phyloP scores from a whole-genome alignment of 495 filamentous ascomycete species.

The Penicillium nucicola region DNA sequence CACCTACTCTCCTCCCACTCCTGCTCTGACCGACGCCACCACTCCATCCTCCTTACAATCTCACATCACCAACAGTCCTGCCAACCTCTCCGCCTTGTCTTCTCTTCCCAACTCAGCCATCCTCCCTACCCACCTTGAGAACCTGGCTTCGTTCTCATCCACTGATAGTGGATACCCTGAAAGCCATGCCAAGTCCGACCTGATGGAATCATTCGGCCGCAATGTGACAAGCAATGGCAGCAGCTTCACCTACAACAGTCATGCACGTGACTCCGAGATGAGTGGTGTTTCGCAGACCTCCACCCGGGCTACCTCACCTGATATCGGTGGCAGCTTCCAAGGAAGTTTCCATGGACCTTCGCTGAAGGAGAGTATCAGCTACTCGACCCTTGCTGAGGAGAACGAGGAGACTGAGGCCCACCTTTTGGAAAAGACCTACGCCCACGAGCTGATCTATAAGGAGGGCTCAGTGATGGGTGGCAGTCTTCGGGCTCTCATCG shows the following conservation, averaged over 20 bases:
- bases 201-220: conserved; percentile 38
- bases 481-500: conserved; percentile 85
- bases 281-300: conserved; percentile 79
- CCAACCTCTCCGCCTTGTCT: conserved; percentile 20
- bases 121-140: conserved; percentile 39
- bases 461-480: conserved; percentile 94
- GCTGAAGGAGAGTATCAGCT: conserved; percentile 55
- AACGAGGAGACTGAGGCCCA: conserved; percentile 75
- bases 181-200: conserved; percentile 35
- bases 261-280: conserved; percentile 73
- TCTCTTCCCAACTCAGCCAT: conserved; percentile 28
- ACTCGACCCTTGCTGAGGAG: conserved; percentile 67
- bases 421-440: conserved; percentile 78
- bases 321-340: conserved; percentile 44
- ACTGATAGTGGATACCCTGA: conserved; percentile 21
- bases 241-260: conserved; percentile 72
- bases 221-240: conserved; percentile 54
- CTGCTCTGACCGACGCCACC: conserved; percentile 39
- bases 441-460: conserved; percentile 90
- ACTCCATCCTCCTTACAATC: conserved; percentile 44
- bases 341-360: conserved; percentile 39
- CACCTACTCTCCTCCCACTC: conserved; percentile 34
- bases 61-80: conserved; percentile 17
- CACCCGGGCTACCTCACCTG: conserved; percentile 87
- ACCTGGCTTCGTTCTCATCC: conserved; percentile 30